Base-by-base conservation (phyloP, 345 rosid genomes). In the Eucalyptus victrix region DNA sequence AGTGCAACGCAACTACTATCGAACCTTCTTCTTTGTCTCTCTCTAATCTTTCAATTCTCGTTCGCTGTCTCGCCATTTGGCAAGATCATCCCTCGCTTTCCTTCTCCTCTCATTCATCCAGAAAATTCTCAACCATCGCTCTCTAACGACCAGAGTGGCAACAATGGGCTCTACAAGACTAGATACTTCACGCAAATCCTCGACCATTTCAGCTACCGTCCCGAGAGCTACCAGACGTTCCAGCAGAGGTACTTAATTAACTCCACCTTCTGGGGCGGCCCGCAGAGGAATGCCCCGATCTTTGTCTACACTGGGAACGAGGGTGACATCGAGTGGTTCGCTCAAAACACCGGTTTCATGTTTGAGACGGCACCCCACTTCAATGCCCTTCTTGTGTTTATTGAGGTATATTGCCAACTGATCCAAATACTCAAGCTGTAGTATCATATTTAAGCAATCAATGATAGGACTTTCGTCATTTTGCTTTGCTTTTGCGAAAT, bases 271-370 rank as follows among this genome's bases (percentile, higher is more conserved):
- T 95, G 97, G 96, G 76, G 21, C 19, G 93, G 88, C 44, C 93
- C 56, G 89, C 96, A 88, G 53, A 94, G 92, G 37, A 65, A 65
- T 16, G 51, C 86, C 18, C 96, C 97, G 4, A 93, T 94, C 91
- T 96, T 94, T 30, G 98, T 94, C 80, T 96, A 96, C 92, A 94
- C 96, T 21, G 97, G 96, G 15, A 96, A 95, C 89, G 98, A 96
- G 93, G 99, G 96, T 56, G 92, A 94, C 90, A 95, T 96, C 47
- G 99, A 95, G 45, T 96, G 98, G 96, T 94, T 95, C 91, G 96
- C 95, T 88, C 89, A 93, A 58, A 96, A 96, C 90, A 93, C 96
- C 15, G 99, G 98, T 32, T 94, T 96, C 92, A 88, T 96, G 95
- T 92, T 92, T 3, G 98, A 96, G 90, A 94, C 93, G 92, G 97